Evolutionary conservation across 75 land plant genomes (phyloP).

Genomic region (Picea sitchensis): DNA sequence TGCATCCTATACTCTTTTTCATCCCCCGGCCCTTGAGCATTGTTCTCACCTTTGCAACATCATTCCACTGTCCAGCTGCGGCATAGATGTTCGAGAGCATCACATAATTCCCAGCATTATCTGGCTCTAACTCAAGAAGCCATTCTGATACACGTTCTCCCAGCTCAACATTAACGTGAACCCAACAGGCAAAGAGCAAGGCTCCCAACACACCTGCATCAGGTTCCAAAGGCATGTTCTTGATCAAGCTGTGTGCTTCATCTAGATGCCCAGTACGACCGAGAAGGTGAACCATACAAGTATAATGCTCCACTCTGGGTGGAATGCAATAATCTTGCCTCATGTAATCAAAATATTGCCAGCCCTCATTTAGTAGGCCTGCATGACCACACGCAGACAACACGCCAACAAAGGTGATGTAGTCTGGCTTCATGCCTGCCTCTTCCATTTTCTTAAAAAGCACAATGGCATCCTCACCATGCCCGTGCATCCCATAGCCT

Average conservation of each 20-base stretch:
- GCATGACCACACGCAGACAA: constrained; percentile 9
- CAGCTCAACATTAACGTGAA: not conserved
- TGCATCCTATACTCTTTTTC: not conserved
- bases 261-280: constrained; percentile 2
- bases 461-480: constrained; percentile 2
- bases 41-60: constrained; percentile 3
- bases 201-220: constrained; percentile 5
- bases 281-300: constrained; percentile 6
- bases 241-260: constrained; percentile 3
- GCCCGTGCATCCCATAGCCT: constrained; percentile 17
- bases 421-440: constrained; percentile 11
- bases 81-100: constrained; percentile 6
- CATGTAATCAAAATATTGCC: constrained; percentile 1
- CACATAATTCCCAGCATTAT: not conserved
- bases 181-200: not conserved
- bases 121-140: constrained; percentile 11
- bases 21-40: constrained; percentile 6
- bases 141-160: constrained; percentile 19
- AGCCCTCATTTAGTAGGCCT: not conserved
- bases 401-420: constrained; percentile 6
- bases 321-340: not conserved
- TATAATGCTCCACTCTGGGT: constrained; percentile 11
- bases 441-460: constrained; percentile 18
- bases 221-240: constrained; percentile 9
- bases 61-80: not conserved